Evolutionary conservation across 177 flowering plant genomes (phyloP).

Genomic region (Tripterygium wilfordii): DNA sequence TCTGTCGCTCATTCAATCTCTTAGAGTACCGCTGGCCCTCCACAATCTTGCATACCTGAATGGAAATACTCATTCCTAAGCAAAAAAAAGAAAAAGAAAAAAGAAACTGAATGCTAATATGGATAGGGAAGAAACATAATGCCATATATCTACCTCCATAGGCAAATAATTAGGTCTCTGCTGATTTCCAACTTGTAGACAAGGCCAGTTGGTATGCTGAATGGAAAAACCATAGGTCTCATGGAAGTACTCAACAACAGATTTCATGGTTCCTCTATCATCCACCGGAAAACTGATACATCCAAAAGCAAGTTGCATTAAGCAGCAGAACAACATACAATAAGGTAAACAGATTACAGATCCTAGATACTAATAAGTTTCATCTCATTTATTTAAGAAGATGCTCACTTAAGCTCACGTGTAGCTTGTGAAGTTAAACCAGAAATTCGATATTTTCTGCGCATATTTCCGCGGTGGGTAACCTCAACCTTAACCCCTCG

Average conservation of each 20-base stretch:
- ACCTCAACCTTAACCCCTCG: constrained; percentile 84
- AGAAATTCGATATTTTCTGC: constrained; percentile 70
- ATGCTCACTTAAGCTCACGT: constrained; percentile 60
- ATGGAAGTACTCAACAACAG: constrained; percentile 80
- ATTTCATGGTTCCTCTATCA: constrained; percentile 84
- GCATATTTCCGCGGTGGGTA: constrained; percentile 76
- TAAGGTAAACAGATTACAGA: not conserved
- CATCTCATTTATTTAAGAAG: no score
- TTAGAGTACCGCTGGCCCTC: constrained; percentile 94
- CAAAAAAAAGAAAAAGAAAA: not conserved
- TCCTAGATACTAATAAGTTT: no score
- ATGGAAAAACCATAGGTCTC: constrained; percentile 82
- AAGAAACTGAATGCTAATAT: not conserved
- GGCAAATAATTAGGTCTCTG: constrained; percentile 90
- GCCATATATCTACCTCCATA: constrained; percentile 67
- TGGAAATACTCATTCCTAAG: constrained; percentile 1
- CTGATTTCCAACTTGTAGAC: constrained; percentile 89
- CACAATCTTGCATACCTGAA: constrained; percentile 90
- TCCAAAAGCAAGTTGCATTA: not conserved
- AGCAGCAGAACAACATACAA: not conserved
- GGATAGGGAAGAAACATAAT: not conserved
- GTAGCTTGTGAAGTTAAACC: constrained; percentile 75
- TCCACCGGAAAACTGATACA: constrained; percentile 71
- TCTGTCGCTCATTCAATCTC: constrained; percentile 84
- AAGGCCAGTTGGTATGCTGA: constrained; percentile 84